Conservation (phyloP, 2,329 filamentous ascomycete genomes). For the Ophiostoma australiae region DNA sequence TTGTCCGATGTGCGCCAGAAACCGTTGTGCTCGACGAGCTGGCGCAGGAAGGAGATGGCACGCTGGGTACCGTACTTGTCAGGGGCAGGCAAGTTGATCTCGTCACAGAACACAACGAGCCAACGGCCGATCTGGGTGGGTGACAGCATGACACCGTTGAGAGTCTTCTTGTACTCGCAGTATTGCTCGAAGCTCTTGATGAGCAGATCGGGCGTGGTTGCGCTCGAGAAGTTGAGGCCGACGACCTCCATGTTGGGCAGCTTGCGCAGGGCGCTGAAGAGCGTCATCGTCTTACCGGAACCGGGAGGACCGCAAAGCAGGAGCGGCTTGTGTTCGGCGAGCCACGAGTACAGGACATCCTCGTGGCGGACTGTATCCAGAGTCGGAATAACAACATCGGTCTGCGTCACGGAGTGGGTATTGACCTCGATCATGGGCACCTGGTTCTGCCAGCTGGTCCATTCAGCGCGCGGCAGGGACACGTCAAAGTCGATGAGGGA, state of each 20-base stretch:
- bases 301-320: slow-evolving; percentile 94
- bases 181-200: slow-evolving; percentile 99
- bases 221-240: slow-evolving; percentile 97
- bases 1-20: slow-evolving; percentile 99
- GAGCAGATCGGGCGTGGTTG: slow-evolving; percentile 92
- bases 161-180: slow-evolving; percentile 98
- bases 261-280: slow-evolving; percentile 96
- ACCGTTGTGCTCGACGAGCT: slow-evolving; percentile 96
- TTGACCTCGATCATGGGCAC: slow-evolving; percentile 95
- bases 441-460: slow-evolving; percentile 89
- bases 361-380: slow-evolving; percentile 96
- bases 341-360: slow-evolving; percentile 98
- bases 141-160: slow-evolving; percentile 92
- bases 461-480: slow-evolving; percentile 77
- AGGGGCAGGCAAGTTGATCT: slow-evolving; percentile 96
- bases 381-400: slow-evolving; percentile 96
- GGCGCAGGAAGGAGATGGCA: slow-evolving; percentile 93
- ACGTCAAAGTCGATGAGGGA: slow-evolving; percentile 97
- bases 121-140: slow-evolving; percentile 95
- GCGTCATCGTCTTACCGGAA: slow-evolving; percentile 99
- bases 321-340: slow-evolving; percentile 96
- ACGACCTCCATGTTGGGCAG: slow-evolving; percentile 98
- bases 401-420: slow-evolving; percentile 95
- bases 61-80: slow-evolving; percentile 97
- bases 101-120: slow-evolving; percentile 98